These are phyloP conservation scores for Stemphylium beticola DNA, from an alignment of 2,329 filamentous ascomycete genomes.

Conservation along the genomic window DNA sequence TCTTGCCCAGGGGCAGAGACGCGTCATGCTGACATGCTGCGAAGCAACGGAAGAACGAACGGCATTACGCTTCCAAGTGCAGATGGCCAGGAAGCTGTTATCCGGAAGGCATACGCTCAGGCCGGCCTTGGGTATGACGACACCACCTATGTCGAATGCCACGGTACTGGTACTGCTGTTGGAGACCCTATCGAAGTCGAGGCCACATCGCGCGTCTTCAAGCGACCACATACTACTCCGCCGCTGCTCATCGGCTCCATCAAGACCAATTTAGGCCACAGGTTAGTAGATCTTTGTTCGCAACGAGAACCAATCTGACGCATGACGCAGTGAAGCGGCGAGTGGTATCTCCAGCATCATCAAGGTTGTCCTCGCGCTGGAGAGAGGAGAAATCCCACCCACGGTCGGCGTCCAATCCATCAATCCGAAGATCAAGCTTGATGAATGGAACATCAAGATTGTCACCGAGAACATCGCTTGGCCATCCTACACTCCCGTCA, in stretches of 20 bases:
- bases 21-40: too few relatives aligned
- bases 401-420: slow-evolving; percentile 21
- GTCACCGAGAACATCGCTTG: neutral
- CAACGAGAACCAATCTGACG: slow-evolving; percentile 21
- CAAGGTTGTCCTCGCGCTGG: slow-evolving; percentile 32
- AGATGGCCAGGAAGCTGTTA: neutral
- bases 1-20: too few relatives aligned
- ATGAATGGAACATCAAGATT: neutral
- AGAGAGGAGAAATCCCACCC: slow-evolving; percentile 31
- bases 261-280: neutral
- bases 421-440: slow-evolving; percentile 9
- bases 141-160: neutral
- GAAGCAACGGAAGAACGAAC: slow-evolving; percentile 12
- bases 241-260: neutral
- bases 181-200: neutral
- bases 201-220: neutral
- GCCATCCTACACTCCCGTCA: neutral
- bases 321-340: slow-evolving; percentile 38
- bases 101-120: neutral
- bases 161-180: neutral
- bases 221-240: neutral
- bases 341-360: slow-evolving; percentile 33
- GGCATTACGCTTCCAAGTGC: neutral
- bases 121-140: neutral
- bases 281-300: neutral